phyloP scores from a whole-genome alignment of 768 basidiomycete species.

The Chalciporus piperatus region DNA sequence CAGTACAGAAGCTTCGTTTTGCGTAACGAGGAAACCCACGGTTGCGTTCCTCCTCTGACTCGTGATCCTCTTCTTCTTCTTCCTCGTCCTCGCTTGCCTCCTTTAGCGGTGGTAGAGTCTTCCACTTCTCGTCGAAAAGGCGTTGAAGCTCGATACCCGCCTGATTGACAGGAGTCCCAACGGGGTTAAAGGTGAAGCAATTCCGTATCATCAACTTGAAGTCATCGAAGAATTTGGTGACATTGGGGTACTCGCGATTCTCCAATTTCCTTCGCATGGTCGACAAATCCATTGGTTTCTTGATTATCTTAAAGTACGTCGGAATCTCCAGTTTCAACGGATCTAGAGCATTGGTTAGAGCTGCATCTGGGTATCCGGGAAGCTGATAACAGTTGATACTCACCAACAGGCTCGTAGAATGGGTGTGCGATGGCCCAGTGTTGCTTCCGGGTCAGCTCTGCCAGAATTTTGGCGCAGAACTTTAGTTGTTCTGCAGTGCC shows the following conservation, averaged over 20 bases:
- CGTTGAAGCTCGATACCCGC: conserved; percentile 84
- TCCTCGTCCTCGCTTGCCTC: conserved; percentile 58
- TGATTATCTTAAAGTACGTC: conserved; percentile 81
- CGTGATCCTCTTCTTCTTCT: conserved; percentile 61
- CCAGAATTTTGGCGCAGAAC: conserved; percentile 74
- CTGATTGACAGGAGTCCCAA: conserved; percentile 80
- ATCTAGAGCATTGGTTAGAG: conserved; percentile 44
- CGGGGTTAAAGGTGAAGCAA: conserved; percentile 89
- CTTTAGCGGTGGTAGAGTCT: conserved; percentile 61
- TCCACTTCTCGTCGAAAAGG: conserved; percentile 93
- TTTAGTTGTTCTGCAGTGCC: conserved; percentile 79
- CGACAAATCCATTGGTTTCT: conserved; percentile 92
- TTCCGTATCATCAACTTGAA: conserved; percentile 95
- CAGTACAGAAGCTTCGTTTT: conserved; percentile 3
- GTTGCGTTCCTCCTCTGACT: conserved; percentile 63
- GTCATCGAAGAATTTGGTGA: conserved; percentile 82
- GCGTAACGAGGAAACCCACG: conserved; percentile 42
- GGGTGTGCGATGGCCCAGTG: conserved; percentile 69
- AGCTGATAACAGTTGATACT: conserved; percentile 32
- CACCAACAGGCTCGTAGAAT: conserved; percentile 94
- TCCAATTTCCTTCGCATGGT: conserved; percentile 89
- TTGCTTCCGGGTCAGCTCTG: conserved; percentile 76
- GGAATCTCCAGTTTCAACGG: conserved; percentile 77
- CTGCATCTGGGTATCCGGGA: neutral
- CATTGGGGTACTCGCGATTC: conserved; percentile 68